Conservation (phyloP, 2,329 filamentous ascomycete species). For the Monilinia vaccinii-corymbosi region DNA sequence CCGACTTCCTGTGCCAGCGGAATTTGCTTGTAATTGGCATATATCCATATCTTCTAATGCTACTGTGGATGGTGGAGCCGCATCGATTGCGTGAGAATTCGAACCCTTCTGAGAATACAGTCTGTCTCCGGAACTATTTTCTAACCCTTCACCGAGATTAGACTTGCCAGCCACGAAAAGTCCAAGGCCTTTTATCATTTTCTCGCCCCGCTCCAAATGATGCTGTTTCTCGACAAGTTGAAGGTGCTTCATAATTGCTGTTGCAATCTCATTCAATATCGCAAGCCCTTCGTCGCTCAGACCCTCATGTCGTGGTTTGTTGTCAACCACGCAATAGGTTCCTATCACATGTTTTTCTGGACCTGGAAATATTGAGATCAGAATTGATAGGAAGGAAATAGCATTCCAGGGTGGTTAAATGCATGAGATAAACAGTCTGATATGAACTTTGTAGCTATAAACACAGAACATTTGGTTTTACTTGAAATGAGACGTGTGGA, state of each 20-base stretch:
- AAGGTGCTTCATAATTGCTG: constrained; percentile 49
- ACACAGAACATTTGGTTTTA: too few species aligned
- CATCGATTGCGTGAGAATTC: background rate
- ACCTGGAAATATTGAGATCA: background rate
- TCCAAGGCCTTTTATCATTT: constrained; percentile 43
- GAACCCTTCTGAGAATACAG: background rate
- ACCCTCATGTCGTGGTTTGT: constrained; percentile 39
- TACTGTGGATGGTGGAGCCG: too few species aligned
- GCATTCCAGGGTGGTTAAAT: accelerated
- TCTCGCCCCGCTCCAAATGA: constrained; percentile 41
- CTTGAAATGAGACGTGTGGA: background rate
- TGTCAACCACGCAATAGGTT: constrained; percentile 49
- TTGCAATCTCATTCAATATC: constrained; percentile 46
- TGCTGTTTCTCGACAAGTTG: constrained; percentile 43
- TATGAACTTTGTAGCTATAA: too few species aligned
- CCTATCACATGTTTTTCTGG: constrained; percentile 40
- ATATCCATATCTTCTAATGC: background rate
- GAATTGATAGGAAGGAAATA: background rate
- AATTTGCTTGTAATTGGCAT: background rate
- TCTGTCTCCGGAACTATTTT: background rate
- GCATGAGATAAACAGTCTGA: background rate
- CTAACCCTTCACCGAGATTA: constrained; percentile 15
- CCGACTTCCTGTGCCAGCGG: background rate
- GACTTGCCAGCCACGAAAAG: constrained; percentile 43
- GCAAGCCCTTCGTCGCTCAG: constrained; percentile 38